Conservation (phyloP, 202 grass and related monocot genomes). For the Schoenoplectus tabernaemontani region DNA sequence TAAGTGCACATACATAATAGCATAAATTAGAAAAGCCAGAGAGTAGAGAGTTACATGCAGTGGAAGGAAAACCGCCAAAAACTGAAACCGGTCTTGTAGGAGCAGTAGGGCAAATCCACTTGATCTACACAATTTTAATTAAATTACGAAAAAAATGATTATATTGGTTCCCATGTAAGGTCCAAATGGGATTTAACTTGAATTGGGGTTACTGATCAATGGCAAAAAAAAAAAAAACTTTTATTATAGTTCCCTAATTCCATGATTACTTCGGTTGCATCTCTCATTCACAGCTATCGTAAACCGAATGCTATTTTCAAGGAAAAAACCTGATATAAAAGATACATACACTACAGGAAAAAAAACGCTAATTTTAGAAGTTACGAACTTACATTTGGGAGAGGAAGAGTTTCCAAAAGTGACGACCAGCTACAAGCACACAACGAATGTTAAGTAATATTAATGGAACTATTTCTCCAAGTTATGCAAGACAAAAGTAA, state of each 20-base stretch:
- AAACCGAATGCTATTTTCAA: background rate
- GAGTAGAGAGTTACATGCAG: constrained; percentile 55
- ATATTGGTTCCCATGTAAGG: background rate
- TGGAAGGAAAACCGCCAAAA: constrained; percentile 86
- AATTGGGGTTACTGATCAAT: background rate
- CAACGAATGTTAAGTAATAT: background rate
- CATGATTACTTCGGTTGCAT: background rate
- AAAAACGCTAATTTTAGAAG: constrained; percentile 13
- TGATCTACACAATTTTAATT: constrained; percentile 47
- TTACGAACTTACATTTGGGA: constrained; percentile 79
- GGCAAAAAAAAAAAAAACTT: background rate
- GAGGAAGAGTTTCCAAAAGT: constrained; percentile 91
- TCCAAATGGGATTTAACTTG: background rate
- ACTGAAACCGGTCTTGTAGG: constrained; percentile 68
- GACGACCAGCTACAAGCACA: constrained; percentile 81
- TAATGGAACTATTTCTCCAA: background rate
- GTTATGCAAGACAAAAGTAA: background rate
- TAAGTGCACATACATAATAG: background rate
- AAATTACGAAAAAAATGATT: constrained; percentile 1
- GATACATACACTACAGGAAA: background rate
- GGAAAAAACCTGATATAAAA: background rate
- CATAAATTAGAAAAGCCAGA: constrained; percentile 7
- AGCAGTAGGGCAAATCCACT: constrained; percentile 94
- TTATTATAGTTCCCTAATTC: background rate
- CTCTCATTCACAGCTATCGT: background rate